Conservation (phyloP, 805 yeast genomes). For the Kodamaea restingae region DNA sequence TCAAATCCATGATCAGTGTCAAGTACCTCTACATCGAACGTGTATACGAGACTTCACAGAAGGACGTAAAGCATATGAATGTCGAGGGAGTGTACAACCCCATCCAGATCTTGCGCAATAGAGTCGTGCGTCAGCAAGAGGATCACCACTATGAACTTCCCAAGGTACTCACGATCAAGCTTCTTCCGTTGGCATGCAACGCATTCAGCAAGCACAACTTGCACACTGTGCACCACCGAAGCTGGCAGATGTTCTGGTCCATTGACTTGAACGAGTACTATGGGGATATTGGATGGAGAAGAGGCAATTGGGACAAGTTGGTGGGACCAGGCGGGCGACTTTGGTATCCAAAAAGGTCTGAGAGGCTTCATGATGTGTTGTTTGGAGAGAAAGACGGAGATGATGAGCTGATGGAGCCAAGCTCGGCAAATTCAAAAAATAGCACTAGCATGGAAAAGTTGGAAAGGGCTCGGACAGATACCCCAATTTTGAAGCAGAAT, state of each 20-base stretch:
- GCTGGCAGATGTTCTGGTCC: slow-evolving; percentile 55
- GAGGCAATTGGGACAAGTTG: slow-evolving; percentile 52
- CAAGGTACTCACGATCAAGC: slow-evolving; percentile 38
- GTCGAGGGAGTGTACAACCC: slow-evolving; percentile 78
- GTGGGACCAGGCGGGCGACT: slow-evolving; percentile 40
- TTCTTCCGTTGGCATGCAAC: slow-evolving; percentile 61
- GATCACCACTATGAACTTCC: slow-evolving; percentile 22
- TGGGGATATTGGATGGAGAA: slow-evolving; percentile 57
- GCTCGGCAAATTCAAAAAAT: no score
- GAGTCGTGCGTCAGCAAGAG: slow-evolving; percentile 49
- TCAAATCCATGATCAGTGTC: slow-evolving; percentile 43
- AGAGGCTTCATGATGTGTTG: slow-evolving; percentile 29
- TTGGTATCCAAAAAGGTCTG: slow-evolving; percentile 45
- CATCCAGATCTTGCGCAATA: slow-evolving; percentile 72
- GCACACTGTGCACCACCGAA: slow-evolving; percentile 1
- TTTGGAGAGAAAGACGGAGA: slow-evolving; percentile 2
- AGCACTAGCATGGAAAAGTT: no score
- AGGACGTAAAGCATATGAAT: slow-evolving; percentile 35
- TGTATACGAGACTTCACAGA: slow-evolving; percentile 21
- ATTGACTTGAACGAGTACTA: slow-evolving; percentile 56
- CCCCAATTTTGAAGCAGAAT: no score
- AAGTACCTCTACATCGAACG: slow-evolving; percentile 48
- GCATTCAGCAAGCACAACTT: slow-evolving; percentile 47
- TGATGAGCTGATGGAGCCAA: no score
- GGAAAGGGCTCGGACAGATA: no score